phyloP scores from a whole-genome alignment of 495 filamentous ascomycete genomes.

The Lophium mytilinum region DNA sequence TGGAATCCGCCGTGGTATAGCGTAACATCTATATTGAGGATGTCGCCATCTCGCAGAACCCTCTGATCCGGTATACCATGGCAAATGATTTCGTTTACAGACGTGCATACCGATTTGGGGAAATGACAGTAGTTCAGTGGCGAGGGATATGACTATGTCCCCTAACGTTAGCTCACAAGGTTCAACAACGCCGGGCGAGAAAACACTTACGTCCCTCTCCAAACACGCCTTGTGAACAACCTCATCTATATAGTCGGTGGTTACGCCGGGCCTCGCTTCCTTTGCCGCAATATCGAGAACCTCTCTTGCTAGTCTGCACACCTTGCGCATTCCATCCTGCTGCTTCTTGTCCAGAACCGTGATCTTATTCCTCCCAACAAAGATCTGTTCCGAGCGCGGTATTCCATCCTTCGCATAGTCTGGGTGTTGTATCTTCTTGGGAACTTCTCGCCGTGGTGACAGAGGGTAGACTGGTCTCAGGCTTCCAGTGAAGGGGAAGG shows the following conservation, averaged over 20 bases:
- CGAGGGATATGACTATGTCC: slow-evolving; percentile 78
- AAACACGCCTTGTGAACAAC: slow-evolving; percentile 93
- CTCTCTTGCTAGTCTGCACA: slow-evolving; percentile 80
- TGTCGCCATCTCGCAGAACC: slow-evolving; percentile 35
- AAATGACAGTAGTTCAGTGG: slow-evolving; percentile 94
- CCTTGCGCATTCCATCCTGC: slow-evolving; percentile 85
- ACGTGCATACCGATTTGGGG: slow-evolving; percentile 96
- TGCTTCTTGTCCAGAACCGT: slow-evolving; percentile 69
- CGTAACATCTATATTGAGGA: slow-evolving; percentile 39
- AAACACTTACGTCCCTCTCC: slow-evolving; percentile 68
- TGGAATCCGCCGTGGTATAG: slow-evolving; percentile 40
- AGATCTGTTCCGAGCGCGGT: slow-evolving; percentile 69
- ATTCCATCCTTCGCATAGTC: slow-evolving; percentile 80
- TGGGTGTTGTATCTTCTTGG: slow-evolving; percentile 72
- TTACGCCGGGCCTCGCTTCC: slow-evolving; percentile 75
- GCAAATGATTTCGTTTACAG: slow-evolving; percentile 84
- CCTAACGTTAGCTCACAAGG: background rate
- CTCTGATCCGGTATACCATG: slow-evolving; percentile 40
- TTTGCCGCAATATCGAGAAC: slow-evolving; percentile 86
- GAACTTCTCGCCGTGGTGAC: slow-evolving; percentile 62
- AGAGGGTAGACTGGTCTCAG: slow-evolving; percentile 86
- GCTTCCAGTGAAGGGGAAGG: slow-evolving; percentile 69
- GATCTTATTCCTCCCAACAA: slow-evolving; percentile 65
- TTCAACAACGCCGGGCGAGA: background rate
- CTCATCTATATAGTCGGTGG: slow-evolving; percentile 94